Percentiles rank a stretch among this genome's conserved stretches.
Conservation (phyloP, 441 rosid species). For the Omphalea diandra region DNA sequence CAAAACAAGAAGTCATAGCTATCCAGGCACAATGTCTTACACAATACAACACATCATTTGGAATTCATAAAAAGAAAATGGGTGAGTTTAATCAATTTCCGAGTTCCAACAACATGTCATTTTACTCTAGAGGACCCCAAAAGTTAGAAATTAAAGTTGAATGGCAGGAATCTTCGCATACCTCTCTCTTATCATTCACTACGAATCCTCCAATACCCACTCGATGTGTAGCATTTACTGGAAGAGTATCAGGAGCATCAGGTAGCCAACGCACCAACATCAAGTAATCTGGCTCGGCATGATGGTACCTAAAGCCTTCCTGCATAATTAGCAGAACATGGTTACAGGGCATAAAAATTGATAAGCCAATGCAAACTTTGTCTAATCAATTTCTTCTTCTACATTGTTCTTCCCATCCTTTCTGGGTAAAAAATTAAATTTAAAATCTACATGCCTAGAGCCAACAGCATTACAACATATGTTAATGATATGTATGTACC, state of each 20-base stretch:
- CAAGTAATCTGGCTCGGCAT: constrained; percentile 71
- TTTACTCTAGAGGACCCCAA: too few species aligned
- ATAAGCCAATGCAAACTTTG: not conserved
- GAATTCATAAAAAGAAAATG: not conserved
- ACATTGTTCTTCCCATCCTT: not conserved
- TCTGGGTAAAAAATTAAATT: not conserved
- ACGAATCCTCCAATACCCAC: constrained; percentile 76
- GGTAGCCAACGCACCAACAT: constrained; percentile 84
- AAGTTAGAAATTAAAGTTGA: not conserved
- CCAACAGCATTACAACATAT: not conserved
- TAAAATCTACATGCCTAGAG: too few species aligned
- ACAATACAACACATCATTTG: not conserved
- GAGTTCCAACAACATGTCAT: too few species aligned
- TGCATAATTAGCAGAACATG: constrained; percentile 23
- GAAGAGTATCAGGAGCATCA: constrained; percentile 44
- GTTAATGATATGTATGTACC: constrained; percentile 31
- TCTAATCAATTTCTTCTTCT: not conserved
- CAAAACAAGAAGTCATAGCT: not conserved
- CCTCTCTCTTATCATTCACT: constrained; percentile 47
- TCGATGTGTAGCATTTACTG: constrained; percentile 71
- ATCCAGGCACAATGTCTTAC: not conserved
- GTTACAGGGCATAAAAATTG: not conserved
- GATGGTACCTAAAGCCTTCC: constrained; percentile 87
- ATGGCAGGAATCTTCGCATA: constrained; percentile 6
- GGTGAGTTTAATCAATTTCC: not conserved